Conservation (phyloP, 2,329 filamentous ascomycete genomes). For the Clonostachys rosea region DNA sequence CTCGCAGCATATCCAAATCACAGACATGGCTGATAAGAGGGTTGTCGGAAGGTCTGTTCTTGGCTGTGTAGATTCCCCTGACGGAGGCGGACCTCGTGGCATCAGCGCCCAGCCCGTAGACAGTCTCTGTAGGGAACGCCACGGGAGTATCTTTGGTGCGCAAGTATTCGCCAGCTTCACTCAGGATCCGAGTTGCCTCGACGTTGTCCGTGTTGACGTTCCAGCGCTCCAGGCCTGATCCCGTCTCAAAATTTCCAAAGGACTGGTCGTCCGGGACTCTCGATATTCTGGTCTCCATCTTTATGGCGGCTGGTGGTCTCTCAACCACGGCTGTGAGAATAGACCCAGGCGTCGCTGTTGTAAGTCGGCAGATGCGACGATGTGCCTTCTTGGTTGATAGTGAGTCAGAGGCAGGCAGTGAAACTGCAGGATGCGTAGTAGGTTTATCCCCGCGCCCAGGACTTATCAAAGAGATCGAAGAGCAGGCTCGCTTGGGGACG, state of each 20-base stretch:
- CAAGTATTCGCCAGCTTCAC: slow-evolving; percentile 62
- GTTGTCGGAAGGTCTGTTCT: slow-evolving; percentile 88
- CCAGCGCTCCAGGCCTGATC: slow-evolving; percentile 35
- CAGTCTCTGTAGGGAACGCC: slow-evolving; percentile 95
- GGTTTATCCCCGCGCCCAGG: too few relatives aligned
- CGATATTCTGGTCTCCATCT: slow-evolving; percentile 34
- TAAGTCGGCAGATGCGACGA: too few relatives aligned
- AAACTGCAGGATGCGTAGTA: too few relatives aligned
- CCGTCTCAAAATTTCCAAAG: slow-evolving; percentile 25
- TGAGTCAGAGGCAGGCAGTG: too few relatives aligned
- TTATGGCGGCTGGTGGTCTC: background rate
- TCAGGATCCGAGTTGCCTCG: slow-evolving; percentile 36
- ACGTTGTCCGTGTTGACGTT: slow-evolving; percentile 20
- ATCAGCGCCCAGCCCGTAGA: slow-evolving; percentile 95
- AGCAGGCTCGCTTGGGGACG: too few relatives aligned
- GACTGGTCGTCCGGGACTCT: slow-evolving; percentile 20
- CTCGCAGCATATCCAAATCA: slow-evolving; percentile 71
- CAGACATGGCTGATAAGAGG: slow-evolving; percentile 90
- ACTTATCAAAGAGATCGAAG: too few relatives aligned
- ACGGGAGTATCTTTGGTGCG: slow-evolving; percentile 68
- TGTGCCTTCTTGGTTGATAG: too few relatives aligned
- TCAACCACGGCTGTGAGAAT: too few relatives aligned
- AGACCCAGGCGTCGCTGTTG: too few relatives aligned
- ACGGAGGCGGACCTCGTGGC: slow-evolving; percentile 82
- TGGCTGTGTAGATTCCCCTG: slow-evolving; percentile 86